Base-by-base conservation (phyloP, 2,329 filamentous ascomycete genomes). In the Alternaria tenuissima region DNA sequence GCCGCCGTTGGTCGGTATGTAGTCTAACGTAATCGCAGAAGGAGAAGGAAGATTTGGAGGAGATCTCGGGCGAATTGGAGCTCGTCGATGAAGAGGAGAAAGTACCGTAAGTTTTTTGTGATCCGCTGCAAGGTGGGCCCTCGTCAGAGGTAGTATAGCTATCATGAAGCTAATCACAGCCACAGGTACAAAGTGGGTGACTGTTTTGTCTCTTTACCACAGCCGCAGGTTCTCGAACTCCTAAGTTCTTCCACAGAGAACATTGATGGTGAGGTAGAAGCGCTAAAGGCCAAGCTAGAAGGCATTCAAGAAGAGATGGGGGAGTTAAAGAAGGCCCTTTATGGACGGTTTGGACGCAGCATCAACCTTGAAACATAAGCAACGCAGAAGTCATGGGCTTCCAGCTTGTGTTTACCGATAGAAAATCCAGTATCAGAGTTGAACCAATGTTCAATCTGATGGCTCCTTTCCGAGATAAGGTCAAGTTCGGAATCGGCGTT, bases 11-110 rank as follows among this genome's bases (percentile, higher is more conserved):
- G 8, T 36, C 12, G 22, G 18, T 5, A 7, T n/a, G 26, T 20
- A 16, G 9, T 46, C 56, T 62, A 39, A 62, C 42, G 6, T 2
- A 5, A 30, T 5, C 18, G 49, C 69, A 98, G 94, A 98, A 98
- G 83, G 94, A 98, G 79, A 98, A 97, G 82, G 95, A 99, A 80
- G 95, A 98, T 76, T 87, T 98, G 4, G 94, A 98, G 77, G 95
- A 99, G 79, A 87, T 99, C 55, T 91, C 90, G 2, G 92, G 86
- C 55, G 95, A 99, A 79, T 85, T 99, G 47, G 95, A 99, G 81
- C 88, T 99, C 18, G 92, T 93, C 53, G 94, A 98, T 78, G 95
- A 99, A 78, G 94, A 98, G 71, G 93, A 97, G 54, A 89, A 91
- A 74, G 89, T 99, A 22, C 94, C 92, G 91, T 97, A 86, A 78